A percentile compares a stretch with the other conserved stretches of the same genome.
Evolutionary conservation across 352 stramenopile genomes (phyloP).

Genomic region (Saprolegnia diclina): DNA sequence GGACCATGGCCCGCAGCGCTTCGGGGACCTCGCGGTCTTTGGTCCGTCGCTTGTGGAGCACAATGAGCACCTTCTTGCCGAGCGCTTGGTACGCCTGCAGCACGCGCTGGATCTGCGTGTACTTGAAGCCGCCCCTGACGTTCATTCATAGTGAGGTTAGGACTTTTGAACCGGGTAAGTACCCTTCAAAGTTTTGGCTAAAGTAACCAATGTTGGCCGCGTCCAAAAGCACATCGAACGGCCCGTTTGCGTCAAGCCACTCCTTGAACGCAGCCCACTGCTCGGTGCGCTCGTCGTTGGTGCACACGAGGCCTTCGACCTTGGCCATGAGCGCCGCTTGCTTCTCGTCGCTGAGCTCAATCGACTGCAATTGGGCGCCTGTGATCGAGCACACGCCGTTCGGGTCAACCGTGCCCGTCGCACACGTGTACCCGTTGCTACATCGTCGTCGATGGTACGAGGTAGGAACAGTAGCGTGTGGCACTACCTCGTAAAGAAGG

Average conservation of each 20-base stretch:
- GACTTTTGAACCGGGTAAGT: slow-evolving; percentile 16
- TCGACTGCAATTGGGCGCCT: slow-evolving; percentile 52
- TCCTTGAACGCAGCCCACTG: slow-evolving; percentile 82
- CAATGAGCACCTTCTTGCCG: slow-evolving; percentile 87
- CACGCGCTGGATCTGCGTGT: slow-evolving; percentile 93
- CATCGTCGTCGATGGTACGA: not conserved
- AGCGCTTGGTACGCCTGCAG: slow-evolving; percentile 85
- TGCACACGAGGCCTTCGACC: slow-evolving; percentile 74
- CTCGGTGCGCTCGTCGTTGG: slow-evolving; percentile 53
- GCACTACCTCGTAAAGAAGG: slow-evolving; percentile 62
- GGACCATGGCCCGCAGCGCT: slow-evolving; percentile 62
- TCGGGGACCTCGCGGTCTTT: slow-evolving; percentile 77
- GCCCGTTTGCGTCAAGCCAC: slow-evolving; percentile 61
- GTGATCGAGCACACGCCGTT: slow-evolving; percentile 55
- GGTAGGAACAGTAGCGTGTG: too few species aligned
- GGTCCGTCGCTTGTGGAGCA: slow-evolving; percentile 95
- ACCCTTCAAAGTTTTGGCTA: slow-evolving; percentile 94
- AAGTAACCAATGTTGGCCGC: slow-evolving; percentile 98
- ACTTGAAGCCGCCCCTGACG: slow-evolving; percentile 87
- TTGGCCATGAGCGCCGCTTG: slow-evolving; percentile 52
- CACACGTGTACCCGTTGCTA: not conserved
- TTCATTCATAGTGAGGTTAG: slow-evolving; percentile 14
- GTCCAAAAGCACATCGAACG: slow-evolving; percentile 94
- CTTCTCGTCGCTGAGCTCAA: slow-evolving; percentile 51
- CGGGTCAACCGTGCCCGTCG: slow-evolving; percentile 40